Conservation (phyloP, 345 rosid genomes). For the Acer negundo region DNA sequence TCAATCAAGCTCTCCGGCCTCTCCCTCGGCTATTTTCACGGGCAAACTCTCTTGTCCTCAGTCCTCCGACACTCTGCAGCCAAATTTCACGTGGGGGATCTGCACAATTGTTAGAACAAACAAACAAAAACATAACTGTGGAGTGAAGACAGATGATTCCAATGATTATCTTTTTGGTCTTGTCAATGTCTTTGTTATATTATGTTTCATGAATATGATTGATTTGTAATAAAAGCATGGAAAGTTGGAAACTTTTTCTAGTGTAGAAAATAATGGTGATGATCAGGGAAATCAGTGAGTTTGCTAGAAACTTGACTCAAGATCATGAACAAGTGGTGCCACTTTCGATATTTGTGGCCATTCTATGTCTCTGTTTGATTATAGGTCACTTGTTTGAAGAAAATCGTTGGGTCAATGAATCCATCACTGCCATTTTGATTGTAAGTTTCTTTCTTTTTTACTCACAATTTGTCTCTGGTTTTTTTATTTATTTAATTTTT, state of each 20-base stretch:
- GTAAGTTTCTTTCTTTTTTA: constrained; percentile 32
- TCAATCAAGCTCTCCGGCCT: too few relatives aligned
- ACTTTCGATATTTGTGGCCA: constrained; percentile 68
- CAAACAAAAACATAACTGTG: too few relatives aligned
- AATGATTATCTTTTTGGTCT: neutral
- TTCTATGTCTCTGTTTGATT: constrained; percentile 73
- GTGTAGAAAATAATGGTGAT: neutral
- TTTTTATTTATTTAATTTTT: too few relatives aligned
- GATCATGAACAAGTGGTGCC: constrained; percentile 68
- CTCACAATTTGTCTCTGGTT: too few relatives aligned
- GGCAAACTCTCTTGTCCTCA: too few relatives aligned
- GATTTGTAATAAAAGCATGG: neutral
- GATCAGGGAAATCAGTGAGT: neutral
- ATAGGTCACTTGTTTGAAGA: constrained; percentile 89
- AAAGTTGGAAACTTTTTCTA: neutral
- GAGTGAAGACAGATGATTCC: neutral
- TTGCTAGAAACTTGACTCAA: constrained; percentile 20
- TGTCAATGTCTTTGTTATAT: neutral
- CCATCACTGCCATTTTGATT: constrained; percentile 82
- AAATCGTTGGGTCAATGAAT: constrained; percentile 88
- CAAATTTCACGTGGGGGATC: neutral
- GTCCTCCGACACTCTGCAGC: too few relatives aligned
- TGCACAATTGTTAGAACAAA: neutral
- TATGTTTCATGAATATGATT: too few relatives aligned
- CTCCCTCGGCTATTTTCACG: too few relatives aligned